phyloP scores from a whole-genome alignment of 2,329 filamentous ascomycete genomes.

The Fusarium heterosporum region DNA sequence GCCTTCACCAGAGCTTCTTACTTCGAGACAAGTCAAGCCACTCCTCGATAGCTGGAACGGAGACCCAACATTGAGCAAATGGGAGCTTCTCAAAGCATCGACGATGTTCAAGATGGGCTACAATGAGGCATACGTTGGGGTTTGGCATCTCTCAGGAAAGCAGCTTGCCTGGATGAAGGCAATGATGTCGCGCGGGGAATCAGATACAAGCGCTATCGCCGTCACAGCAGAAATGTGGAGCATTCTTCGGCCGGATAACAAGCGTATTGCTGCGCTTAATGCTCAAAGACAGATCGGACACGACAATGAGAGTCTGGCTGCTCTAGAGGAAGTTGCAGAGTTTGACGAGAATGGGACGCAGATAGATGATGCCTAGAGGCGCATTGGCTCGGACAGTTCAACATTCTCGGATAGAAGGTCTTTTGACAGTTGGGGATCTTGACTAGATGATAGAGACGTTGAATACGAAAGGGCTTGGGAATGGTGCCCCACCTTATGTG shows the following conservation, averaged over 20 bases:
- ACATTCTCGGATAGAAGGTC: slow-evolving; percentile 8
- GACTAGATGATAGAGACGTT: background rate
- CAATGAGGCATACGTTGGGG: slow-evolving; percentile 47
- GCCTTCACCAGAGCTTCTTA: slow-evolving; percentile 47
- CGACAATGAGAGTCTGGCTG: slow-evolving; percentile 42
- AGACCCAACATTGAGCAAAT: slow-evolving; percentile 52
- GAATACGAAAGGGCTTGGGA: background rate
- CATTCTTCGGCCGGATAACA: slow-evolving; percentile 53
- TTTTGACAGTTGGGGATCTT: slow-evolving; percentile 15
- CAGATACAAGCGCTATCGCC: slow-evolving; percentile 41
- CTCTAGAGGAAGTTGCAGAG: slow-evolving; percentile 45
- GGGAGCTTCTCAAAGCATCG: slow-evolving; percentile 65
- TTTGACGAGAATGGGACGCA: slow-evolving; percentile 48
- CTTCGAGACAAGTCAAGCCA: slow-evolving; percentile 43
- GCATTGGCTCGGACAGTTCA: slow-evolving; percentile 18
- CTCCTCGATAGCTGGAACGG: slow-evolving; percentile 47
- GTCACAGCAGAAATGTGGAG: slow-evolving; percentile 55
- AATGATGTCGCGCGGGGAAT: slow-evolving; percentile 28
- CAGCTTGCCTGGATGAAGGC: slow-evolving; percentile 64
- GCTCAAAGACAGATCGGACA: slow-evolving; percentile 32
- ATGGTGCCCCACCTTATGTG: background rate
- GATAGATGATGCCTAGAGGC: slow-evolving; percentile 48
- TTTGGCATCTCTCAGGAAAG: slow-evolving; percentile 61
- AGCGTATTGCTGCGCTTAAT: slow-evolving; percentile 40
- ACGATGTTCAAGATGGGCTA: slow-evolving; percentile 58